Base-by-base conservation (phyloP, 495 filamentous ascomycete genomes). In the Penicillium fimorum region DNA sequence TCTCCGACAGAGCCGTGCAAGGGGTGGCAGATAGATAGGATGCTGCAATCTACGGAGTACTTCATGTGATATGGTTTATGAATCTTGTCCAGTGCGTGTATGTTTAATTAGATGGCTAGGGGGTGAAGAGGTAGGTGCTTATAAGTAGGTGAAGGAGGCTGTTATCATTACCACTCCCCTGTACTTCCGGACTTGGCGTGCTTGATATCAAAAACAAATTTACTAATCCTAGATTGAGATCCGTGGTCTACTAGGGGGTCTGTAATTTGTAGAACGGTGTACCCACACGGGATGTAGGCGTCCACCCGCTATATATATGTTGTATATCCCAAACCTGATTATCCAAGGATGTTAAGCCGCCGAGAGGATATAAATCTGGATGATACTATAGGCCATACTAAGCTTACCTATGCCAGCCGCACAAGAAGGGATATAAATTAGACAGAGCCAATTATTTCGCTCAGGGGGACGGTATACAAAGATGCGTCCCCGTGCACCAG, bases 21-120 rank as follows among this genome's bases (percentile, higher is more conserved):
- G 63, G 63, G 62, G 54, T 33, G 40, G 30, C 52, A 60, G 63
- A 60, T 60, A 24, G 45, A 63, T 63, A 50, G 52, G 54, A 66
- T 52, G 47, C 12, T 51, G 18, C 20, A 9, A 22, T n/a, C 1
- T 27, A 27, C 25, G 25, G 25, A 7, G 25, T 27, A 7, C 25
- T 17, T 17, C 32, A 47, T 54, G 25, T 55, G 42, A 58, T 61
- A 49, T 51, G 30, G 32, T 18, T 9, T 29, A 20, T 30, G n/a
- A 7, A 41, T 15, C 15, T n/a, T n/a, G n/a, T 22, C 20, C 15
- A 20, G 29, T 15, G 38, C 11, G 22, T 50, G 22, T 29, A 20
- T 25, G 51, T 32, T 53, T 53, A 44, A 45, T 53, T 30, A 30
- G 24, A 32, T 12, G n/a, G 17, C 35, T n/a, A 41, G 48, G 48